A percentile compares a stretch with the other conserved stretches of the same genome.
phyloP scores from a whole-genome alignment of 1,139 yeast species.

The Taphrina populina region DNA sequence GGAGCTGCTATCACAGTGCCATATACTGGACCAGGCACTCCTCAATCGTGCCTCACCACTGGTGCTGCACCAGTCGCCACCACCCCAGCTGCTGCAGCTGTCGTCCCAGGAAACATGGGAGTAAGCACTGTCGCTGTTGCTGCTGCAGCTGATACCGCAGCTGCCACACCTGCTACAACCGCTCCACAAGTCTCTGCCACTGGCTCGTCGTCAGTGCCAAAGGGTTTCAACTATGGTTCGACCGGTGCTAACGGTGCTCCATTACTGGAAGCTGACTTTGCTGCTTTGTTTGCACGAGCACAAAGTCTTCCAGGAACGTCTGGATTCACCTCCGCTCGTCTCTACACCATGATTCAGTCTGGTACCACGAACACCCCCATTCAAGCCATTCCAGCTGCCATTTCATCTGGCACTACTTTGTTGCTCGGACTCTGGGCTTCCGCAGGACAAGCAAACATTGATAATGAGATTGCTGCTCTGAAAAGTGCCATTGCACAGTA shows the following conservation, averaged over 20 bases:
- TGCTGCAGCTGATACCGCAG: not conserved
- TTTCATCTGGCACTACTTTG: constrained; percentile 67
- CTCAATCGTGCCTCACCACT: constrained; percentile 22
- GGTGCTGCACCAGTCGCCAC: constrained; percentile 9
- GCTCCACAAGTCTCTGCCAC: not conserved
- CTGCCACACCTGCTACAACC: not conserved
- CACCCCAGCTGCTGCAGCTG: constrained; percentile 1
- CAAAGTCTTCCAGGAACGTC: constrained; percentile 7
- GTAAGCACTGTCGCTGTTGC: not conserved
- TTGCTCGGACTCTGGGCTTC: constrained; percentile 87
- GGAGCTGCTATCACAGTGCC: constrained; percentile 25
- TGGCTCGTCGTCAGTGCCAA: not conserved
- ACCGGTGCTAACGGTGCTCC: constrained; percentile 24
- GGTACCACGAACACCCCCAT: constrained; percentile 17
- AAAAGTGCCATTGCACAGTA: constrained; percentile 59
- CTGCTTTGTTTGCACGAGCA: constrained; percentile 2
- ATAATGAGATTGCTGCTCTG: constrained; percentile 69
- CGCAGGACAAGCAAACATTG: constrained; percentile 65
- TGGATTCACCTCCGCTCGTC: constrained; percentile 27
- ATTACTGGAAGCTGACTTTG: constrained; percentile 9
- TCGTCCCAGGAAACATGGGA: not conserved
- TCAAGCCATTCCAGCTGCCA: constrained; percentile 57
- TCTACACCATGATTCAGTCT: constrained; percentile 24
- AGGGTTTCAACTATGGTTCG: constrained; percentile 24
- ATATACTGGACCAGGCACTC: constrained; percentile 25